Conservation (phyloP, 768 basidiomycete genomes). For the Tremella fuciformis region DNA sequence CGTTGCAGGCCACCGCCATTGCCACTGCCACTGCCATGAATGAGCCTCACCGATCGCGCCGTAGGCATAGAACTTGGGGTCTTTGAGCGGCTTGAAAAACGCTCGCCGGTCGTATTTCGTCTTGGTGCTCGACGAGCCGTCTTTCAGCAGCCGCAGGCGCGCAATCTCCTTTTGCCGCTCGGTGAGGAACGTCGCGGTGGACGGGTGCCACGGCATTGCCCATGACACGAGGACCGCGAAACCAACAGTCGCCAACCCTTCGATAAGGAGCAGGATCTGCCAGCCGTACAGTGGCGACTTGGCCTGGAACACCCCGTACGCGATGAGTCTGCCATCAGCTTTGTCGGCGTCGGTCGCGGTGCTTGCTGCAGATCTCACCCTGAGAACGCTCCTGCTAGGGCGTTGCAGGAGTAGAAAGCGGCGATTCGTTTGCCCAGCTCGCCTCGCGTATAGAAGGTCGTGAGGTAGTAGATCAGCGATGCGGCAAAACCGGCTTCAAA, state of each 20-base stretch:
- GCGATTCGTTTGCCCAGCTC: constrained; percentile 59
- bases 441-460: constrained; percentile 58
- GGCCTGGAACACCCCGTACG: constrained; percentile 58
- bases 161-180: constrained; percentile 29
- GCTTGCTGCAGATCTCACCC: constrained; percentile 8
- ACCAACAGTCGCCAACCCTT: constrained; percentile 51
- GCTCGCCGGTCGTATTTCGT: constrained; percentile 46
- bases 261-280: constrained; percentile 60
- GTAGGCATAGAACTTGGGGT: constrained; percentile 28
- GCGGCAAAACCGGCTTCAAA: constrained; percentile 32
- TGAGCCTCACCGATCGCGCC: constrained; percentile 17
- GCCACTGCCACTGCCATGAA: no score
- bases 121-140: constrained; percentile 56
- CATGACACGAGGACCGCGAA: constrained; percentile 58
- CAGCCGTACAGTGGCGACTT: constrained; percentile 55
- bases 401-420: constrained; percentile 56
- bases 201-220: constrained; percentile 22
- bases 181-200: constrained; percentile 14
- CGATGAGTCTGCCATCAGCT: constrained; percentile 49
- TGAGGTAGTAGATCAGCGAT: constrained; percentile 58
- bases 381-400: constrained; percentile 30
- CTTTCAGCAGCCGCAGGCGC: constrained; percentile 54
- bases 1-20: no score
- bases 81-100: constrained; percentile 27
- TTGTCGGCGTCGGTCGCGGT: no score